Conservation (phyloP, 2,329 filamentous ascomycete species). For the Fusarium irregulare region DNA sequence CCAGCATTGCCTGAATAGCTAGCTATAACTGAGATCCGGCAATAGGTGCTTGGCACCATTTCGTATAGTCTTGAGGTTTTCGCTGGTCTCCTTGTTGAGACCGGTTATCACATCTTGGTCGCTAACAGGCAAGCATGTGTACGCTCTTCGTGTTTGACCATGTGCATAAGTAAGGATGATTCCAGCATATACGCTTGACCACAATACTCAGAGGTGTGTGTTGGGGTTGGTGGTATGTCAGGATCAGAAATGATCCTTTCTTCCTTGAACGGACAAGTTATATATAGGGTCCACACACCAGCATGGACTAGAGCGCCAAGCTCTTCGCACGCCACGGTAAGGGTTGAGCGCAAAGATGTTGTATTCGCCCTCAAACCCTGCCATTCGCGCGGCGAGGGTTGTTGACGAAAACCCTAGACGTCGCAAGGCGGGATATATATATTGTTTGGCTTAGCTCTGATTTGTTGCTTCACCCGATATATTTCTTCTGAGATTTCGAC, state of each 20-base stretch:
- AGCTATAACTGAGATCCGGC: not conserved
- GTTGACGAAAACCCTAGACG: not conserved
- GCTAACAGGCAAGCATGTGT: not conserved
- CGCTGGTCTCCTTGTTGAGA: too few species aligned
- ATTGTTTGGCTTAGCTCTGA: not conserved
- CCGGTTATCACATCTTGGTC: too few species aligned
- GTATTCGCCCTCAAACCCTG: not conserved
- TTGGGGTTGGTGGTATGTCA: rapidly evolving
- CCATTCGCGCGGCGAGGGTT: not conserved
- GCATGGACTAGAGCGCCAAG: not conserved
- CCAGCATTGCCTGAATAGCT: not conserved
- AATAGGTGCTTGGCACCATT: rapidly evolving
- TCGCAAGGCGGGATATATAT: not conserved
- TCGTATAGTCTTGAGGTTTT: too few species aligned
- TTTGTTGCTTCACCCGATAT: not conserved
- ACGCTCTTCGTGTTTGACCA: not conserved
- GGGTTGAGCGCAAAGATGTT: rapidly evolving
- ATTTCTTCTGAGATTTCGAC: not conserved
- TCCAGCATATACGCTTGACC: rapidly evolving
- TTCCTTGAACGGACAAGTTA: not conserved
- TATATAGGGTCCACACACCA: not conserved
- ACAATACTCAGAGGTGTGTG: not conserved
- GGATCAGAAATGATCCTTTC: not conserved
- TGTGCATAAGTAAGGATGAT: not conserved
- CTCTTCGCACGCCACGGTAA: rapidly evolving